Evolutionary conservation across 345 rosid species (phyloP).

Genomic region (Erodium maritimum): DNA sequence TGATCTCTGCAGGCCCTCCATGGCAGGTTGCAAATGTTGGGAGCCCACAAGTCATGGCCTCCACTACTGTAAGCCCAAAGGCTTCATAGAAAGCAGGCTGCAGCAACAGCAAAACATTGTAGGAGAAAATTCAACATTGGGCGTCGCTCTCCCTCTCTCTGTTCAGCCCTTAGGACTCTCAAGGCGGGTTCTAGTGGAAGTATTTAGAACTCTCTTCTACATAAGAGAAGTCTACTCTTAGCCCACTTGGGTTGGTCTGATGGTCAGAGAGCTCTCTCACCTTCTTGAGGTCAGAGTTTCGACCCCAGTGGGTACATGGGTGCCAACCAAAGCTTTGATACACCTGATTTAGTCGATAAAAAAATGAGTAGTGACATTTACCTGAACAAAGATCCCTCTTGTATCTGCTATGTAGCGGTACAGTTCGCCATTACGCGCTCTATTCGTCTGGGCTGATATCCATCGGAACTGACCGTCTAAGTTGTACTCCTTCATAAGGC

Average conservation of each 20-base stretch:
- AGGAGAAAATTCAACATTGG: background rate
- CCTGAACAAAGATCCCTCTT: conserved; percentile 86
- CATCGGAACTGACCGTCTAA: conserved; percentile 88
- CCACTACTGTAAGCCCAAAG: conserved; percentile 92
- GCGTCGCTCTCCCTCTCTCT: too few species aligned
- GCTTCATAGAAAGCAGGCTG: conserved; percentile 99
- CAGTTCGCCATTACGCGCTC: conserved; percentile 92
- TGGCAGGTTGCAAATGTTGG: conserved; percentile 92
- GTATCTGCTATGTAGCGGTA: conserved; percentile 90
- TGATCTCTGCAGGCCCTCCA: conserved; percentile 98
- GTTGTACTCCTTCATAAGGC: conserved; percentile 46
- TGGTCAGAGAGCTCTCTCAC: too few species aligned
- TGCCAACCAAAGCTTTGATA: too few species aligned
- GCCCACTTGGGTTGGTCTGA: too few species aligned
- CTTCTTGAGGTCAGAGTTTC: too few species aligned
- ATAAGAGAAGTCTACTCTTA: too few species aligned
- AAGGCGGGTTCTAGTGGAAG: too few species aligned
- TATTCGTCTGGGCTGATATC: conserved; percentile 81
- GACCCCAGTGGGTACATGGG: too few species aligned
- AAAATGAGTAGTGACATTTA: conserved; percentile 8
- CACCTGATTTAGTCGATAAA: too few species aligned
- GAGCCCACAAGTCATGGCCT: conserved; percentile 97
- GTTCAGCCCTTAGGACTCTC: too few species aligned
- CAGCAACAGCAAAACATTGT: conserved; percentile 3
- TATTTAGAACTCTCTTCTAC: too few species aligned